Evolutionary conservation across 768 basidiomycete genomes (phyloP), one percentile per base, ranked within the genome.

Genomic region (Mycena maculata): DNA sequence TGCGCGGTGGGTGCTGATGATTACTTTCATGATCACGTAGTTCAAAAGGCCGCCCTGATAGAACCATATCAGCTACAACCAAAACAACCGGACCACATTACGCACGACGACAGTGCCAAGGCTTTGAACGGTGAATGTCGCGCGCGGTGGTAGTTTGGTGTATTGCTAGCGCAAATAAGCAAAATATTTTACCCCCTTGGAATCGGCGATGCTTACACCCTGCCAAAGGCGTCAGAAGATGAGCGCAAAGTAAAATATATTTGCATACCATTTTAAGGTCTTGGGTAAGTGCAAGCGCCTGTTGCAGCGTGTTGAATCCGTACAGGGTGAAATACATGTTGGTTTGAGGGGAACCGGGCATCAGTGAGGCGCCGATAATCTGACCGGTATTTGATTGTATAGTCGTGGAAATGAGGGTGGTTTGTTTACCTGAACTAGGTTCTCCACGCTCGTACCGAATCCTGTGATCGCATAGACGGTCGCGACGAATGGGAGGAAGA

Each of bases 281-380:
- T 20, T 78, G 76, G 20, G 85, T 72, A 49, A 86, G 73, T 7
- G 80, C 69, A 41, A 80, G 77, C 1, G 83, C 83, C 60, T 85
- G 47, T 39, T 79, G 76, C 83, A 31, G 84, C 83, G 70, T 65
- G 52, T 65, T 65, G 44, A 53, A 65, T 12, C 64, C 64, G 71
- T 80, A 85, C 48, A 87, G 75, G 57, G 83, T 78, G 65, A 86
- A 85, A 73, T 90, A 90, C 79, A 91, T 88, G 75, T 91, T 91
- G 16, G 89, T 88, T 63, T 89, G 85, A 0, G 88, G 88, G 63
- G 85, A 86, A 27, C 89, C 88, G 9, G 88, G 86, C 72, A 85
- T 84, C 23, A 88, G 77, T 23, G 83, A 84, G 3, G 85, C 86
- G 18, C 84, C 86, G 27, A 88, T 84, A 84, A 88, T 88, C 83